Percentiles rank a stretch among this genome's conserved stretches.
Evolutionary conservation across 2,329 filamentous ascomycete genomes (phyloP).

Genomic region (Pseudogymnoascus sp.): DNA sequence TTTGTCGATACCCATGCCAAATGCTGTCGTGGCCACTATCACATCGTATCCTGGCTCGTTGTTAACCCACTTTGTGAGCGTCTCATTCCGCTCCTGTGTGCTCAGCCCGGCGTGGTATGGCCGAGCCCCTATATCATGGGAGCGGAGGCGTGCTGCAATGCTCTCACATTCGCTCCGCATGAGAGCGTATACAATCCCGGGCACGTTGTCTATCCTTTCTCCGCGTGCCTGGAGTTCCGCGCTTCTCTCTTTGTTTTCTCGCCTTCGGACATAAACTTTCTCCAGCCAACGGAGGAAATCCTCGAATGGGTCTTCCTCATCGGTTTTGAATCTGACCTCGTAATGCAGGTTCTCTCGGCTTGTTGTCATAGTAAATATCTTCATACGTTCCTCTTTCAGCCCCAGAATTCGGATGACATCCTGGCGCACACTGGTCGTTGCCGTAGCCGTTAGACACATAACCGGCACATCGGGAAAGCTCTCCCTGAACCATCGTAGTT

Average conservation of each 20-base stretch:
- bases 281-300: slow-evolving; percentile 73
- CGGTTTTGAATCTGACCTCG: slow-evolving; percentile 74
- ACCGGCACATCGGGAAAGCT: slow-evolving; percentile 79
- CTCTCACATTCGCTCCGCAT: slow-evolving; percentile 67
- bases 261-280: slow-evolving; percentile 60
- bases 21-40: slow-evolving; percentile 90
- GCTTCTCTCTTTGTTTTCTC: slow-evolving; percentile 45
- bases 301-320: slow-evolving; percentile 62
- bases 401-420: slow-evolving; percentile 73
- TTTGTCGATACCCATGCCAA: slow-evolving; percentile 98
- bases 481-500: slow-evolving; percentile 74
- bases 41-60: slow-evolving; percentile 75
- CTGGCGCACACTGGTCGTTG: slow-evolving; percentile 68
- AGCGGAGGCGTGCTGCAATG: slow-evolving; percentile 55
- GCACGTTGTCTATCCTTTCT: slow-evolving; percentile 54
- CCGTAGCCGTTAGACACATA: slow-evolving; percentile 88
- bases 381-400: slow-evolving; percentile 54
- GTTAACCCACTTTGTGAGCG: slow-evolving; percentile 61
- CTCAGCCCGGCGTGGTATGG: slow-evolving; percentile 64
- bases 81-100: slow-evolving; percentile 61
- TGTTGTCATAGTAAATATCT: slow-evolving; percentile 74
- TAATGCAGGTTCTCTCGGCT: slow-evolving; percentile 81
- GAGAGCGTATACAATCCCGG: slow-evolving; percentile 74
- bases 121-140: slow-evolving; percentile 63
- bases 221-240: slow-evolving; percentile 46